Percentiles rank a stretch among this genome's conserved stretches.
phyloP scores from a whole-genome alignment of 441 rosid genomes.

The Populus hybrid region DNA sequence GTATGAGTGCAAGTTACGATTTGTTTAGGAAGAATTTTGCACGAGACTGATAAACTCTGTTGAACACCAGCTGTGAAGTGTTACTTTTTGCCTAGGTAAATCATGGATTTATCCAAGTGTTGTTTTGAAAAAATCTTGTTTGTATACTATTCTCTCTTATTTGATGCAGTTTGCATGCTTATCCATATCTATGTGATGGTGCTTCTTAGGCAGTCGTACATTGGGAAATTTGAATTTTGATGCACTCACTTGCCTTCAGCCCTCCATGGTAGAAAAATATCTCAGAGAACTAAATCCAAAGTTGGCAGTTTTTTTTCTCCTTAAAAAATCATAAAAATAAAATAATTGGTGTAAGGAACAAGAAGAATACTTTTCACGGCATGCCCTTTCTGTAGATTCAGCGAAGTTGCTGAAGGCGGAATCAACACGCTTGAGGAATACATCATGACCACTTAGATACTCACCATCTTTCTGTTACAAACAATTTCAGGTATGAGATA shows the following conservation, averaged over 20 bases:
- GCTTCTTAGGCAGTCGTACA: neutral
- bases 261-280: neutral
- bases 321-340: too few relatives aligned
- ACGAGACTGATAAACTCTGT: neutral
- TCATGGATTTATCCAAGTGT: neutral
- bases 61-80: neutral
- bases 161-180: neutral
- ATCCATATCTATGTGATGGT: neutral
- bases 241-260: neutral
- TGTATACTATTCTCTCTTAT: neutral
- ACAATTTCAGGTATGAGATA: constrained; percentile 12
- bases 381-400: constrained; percentile 80
- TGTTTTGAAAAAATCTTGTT: neutral
- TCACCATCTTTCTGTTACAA: constrained; percentile 88
- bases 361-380: constrained; percentile 68
- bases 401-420: constrained; percentile 86
- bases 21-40: neutral
- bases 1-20: neutral
- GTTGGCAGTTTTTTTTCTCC: neutral
- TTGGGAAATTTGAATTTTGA: neutral
- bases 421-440: constrained; percentile 89
- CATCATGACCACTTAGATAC: constrained; percentile 84
- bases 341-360: constrained; percentile 6
- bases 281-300: neutral
- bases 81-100: neutral